phyloP scores from a whole-genome alignment of 345 rosid genomes.

The Aegle marmelos region DNA sequence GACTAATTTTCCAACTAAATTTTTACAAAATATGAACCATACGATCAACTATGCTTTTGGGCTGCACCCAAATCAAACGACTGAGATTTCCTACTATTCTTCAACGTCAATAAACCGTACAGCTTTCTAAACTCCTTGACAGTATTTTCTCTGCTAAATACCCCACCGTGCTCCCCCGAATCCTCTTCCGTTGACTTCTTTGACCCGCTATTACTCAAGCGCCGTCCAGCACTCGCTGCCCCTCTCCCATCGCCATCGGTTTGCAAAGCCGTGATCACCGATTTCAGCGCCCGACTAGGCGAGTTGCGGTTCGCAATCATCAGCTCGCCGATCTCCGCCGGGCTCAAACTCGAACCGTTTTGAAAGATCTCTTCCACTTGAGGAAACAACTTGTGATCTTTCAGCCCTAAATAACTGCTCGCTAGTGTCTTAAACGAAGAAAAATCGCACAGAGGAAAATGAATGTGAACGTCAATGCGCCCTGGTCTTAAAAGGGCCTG shows the following conservation, averaged over 20 bases:
- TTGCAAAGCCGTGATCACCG: constrained; percentile 77
- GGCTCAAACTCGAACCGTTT: constrained; percentile 71
- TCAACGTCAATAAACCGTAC: constrained; percentile 60
- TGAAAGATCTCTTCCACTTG: constrained; percentile 87
- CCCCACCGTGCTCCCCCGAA: constrained; percentile 35
- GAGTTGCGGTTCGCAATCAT: constrained; percentile 90
- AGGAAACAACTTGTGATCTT: constrained; percentile 87
- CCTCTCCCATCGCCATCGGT: constrained; percentile 65
- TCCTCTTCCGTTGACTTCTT: constrained; percentile 41
- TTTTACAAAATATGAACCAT: constrained; percentile 3
- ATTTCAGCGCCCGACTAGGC: constrained; percentile 91
- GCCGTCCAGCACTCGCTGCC: constrained; percentile 29
- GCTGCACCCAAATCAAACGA: constrained; percentile 38
- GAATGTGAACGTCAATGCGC: constrained; percentile 80
- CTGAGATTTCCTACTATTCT: constrained; percentile 46
- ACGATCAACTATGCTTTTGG: constrained; percentile 29
- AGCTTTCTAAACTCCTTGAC: constrained; percentile 65
- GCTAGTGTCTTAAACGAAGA: constrained; percentile 75
- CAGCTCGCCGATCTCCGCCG: constrained; percentile 87
- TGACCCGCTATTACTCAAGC: constrained; percentile 28
- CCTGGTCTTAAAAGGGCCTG: constrained; percentile 73
- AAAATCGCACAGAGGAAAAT: constrained; percentile 85
- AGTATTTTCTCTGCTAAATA: constrained; percentile 49
- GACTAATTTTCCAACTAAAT: too few species aligned
- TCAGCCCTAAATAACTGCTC: constrained; percentile 65